Evolutionary conservation across 148 eudicot species (phyloP).

Genomic region (Rhododendron griersonianum): DNA sequence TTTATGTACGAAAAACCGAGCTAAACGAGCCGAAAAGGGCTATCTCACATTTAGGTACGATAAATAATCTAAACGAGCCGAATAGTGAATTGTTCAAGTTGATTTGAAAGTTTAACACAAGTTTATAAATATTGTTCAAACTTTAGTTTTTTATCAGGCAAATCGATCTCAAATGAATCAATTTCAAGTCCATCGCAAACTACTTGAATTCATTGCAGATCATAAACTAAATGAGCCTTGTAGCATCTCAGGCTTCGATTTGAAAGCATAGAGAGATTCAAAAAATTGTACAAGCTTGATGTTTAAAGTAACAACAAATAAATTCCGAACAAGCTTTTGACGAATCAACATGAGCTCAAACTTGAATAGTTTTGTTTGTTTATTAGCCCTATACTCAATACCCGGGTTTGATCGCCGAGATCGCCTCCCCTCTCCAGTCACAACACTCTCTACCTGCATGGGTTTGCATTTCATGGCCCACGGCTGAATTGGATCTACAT

Average conservation of each 20-base stretch:
- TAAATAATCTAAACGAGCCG: neutral
- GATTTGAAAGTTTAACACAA: neutral
- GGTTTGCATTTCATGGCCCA: neutral
- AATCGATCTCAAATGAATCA: neutral
- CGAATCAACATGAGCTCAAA: neutral
- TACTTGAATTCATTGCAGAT: neutral
- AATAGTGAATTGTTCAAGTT: neutral
- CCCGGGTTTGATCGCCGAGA: neutral
- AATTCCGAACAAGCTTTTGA: neutral
- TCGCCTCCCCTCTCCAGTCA: neutral
- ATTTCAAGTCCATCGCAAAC: neutral
- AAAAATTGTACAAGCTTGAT: neutral
- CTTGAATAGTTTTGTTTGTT: neutral
- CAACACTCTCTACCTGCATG: neutral
- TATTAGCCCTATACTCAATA: neutral
- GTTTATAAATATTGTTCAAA: neutral
- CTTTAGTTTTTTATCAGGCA: neutral
- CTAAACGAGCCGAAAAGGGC: neutral
- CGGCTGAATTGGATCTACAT: neutral
- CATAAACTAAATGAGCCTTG: neutral
- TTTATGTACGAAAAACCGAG: neutral
- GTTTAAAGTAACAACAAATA: neutral
- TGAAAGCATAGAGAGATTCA: neutral
- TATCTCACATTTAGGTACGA: neutral
- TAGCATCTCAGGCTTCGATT: neutral